Percentiles rank a stretch among this genome's conserved stretches.
phyloP scores from a whole-genome alignment of 768 basidiomycete genomes.

The Aureoboletus auriporus region DNA sequence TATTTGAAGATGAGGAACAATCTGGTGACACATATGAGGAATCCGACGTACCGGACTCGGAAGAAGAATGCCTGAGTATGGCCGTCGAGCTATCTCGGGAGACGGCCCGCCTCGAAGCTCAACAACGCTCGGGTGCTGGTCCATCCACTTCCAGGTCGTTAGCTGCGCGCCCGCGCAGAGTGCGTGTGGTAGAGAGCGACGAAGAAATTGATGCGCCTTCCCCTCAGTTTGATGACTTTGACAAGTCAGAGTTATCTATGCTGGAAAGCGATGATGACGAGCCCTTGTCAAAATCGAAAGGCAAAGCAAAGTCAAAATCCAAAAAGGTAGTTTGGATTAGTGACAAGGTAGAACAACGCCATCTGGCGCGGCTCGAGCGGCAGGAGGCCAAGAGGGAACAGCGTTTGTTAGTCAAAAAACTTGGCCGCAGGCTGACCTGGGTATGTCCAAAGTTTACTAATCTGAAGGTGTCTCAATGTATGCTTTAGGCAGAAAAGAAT shows the following conservation, averaged over 20 bases:
- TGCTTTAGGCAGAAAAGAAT: slow-evolving; percentile 65
- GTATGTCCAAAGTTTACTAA: slow-evolving; percentile 36
- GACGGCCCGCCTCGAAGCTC: slow-evolving; percentile 26
- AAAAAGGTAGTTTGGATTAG: slow-evolving; percentile 11
- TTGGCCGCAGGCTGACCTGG: slow-evolving; percentile 74
- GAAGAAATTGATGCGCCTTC: slow-evolving; percentile 7
- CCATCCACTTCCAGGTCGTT: slow-evolving; percentile 33
- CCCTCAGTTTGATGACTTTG: not conserved
- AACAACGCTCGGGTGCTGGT: slow-evolving; percentile 30
- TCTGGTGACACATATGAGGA: slow-evolving; percentile 44
- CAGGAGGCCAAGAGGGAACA: slow-evolving; percentile 44
- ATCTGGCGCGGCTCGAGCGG: slow-evolving; percentile 20
- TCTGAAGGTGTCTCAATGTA: slow-evolving; percentile 6
- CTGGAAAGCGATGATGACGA: slow-evolving; percentile 15
- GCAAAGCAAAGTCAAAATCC: slow-evolving; percentile 27
- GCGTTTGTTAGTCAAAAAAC: slow-evolving; percentile 42
- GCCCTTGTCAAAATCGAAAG: slow-evolving; percentile 28
- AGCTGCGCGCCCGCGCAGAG: slow-evolving; percentile 31
- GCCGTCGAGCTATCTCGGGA: slow-evolving; percentile 56
- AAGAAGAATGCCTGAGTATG: slow-evolving; percentile 37
- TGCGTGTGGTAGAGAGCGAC: slow-evolving; percentile 5
- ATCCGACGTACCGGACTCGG: slow-evolving; percentile 42
- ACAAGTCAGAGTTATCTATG: slow-evolving; percentile 8
- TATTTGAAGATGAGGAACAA: slow-evolving; percentile 37
- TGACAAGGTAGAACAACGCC: slow-evolving; percentile 8